A percentile compares a stretch with the other conserved stretches of the same genome.
Evolutionary conservation across 2,329 filamentous ascomycete species (phyloP).

Genomic region (Mycogone perniciosa): DNA sequence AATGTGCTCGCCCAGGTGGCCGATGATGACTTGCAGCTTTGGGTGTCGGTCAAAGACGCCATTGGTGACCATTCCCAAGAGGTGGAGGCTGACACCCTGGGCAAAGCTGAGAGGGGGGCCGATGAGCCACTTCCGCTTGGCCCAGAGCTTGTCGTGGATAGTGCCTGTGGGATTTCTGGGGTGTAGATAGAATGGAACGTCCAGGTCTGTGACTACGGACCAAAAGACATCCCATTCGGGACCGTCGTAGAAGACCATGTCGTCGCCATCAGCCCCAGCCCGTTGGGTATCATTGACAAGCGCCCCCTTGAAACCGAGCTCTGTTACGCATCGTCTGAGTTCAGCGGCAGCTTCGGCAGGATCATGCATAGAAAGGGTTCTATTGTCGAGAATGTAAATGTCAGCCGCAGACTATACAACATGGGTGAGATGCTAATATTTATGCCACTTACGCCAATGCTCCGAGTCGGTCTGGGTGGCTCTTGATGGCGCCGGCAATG

Average conservation of each 20-base stretch:
- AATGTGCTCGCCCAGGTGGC: constrained; percentile 44
- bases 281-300: constrained; percentile 58
- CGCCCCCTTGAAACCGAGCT: constrained; percentile 56
- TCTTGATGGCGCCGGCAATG: constrained; percentile 31
- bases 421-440: background rate
- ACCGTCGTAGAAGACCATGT: constrained; percentile 59
- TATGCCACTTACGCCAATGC: constrained; percentile 35
- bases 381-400: constrained; percentile 11
- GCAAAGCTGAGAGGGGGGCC: constrained; percentile 55
- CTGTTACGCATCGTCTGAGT: constrained; percentile 45
- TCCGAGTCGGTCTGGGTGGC: constrained; percentile 35
- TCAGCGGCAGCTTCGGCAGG: constrained; percentile 44
- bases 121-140: constrained; percentile 52
- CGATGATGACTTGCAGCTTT: constrained; percentile 39
- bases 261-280: constrained; percentile 50
- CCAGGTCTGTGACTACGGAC: constrained; percentile 49
- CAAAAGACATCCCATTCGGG: constrained; percentile 58
- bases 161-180: constrained; percentile 51
- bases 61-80: constrained; percentile 44
- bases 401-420: background rate
- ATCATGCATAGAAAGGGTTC: constrained; percentile 47
- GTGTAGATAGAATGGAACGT: constrained; percentile 60
- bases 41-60: constrained; percentile 45
- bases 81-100: constrained; percentile 52
- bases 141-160: constrained; percentile 52